These are phyloP conservation scores for Geranium rotundifolium DNA, from an alignment of 345 rosid species.

Conservation along the genomic window DNA sequence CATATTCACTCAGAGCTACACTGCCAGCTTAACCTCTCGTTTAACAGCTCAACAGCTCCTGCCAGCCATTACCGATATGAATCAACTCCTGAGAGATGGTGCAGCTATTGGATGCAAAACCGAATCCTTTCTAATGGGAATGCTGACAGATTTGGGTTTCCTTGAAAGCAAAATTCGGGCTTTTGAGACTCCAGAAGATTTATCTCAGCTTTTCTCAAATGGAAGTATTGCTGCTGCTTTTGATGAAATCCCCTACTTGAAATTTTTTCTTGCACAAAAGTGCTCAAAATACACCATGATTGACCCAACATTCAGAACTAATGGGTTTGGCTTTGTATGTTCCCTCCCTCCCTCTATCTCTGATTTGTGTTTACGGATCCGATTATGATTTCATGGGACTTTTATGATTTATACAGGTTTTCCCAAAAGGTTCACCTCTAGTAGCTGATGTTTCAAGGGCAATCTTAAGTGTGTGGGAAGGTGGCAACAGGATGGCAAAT, in stretches of 20 bases:
- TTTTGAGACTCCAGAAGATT: constrained; percentile 5
- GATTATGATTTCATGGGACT: background rate
- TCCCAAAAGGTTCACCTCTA: constrained; percentile 8
- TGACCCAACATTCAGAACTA: constrained; percentile 9
- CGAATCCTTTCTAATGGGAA: constrained; percentile 8
- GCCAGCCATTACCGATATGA: constrained; percentile 8
- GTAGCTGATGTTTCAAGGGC: constrained; percentile 14
- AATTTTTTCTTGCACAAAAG: too few relatives aligned
- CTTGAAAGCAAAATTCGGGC: background rate
- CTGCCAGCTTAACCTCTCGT: constrained; percentile 16
- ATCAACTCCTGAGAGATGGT: constrained; percentile 3
- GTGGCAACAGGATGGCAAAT: background rate
- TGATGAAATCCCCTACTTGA: too few relatives aligned
- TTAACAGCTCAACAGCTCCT: constrained; percentile 16
- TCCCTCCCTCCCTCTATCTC: background rate
- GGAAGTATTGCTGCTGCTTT: constrained; percentile 8
- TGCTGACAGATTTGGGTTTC: constrained; percentile 1
- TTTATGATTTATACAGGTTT: constrained; percentile 7
- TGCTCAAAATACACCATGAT: too few relatives aligned
- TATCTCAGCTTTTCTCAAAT: background rate
- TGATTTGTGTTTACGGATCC: background rate
- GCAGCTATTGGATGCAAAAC: constrained; percentile 15
- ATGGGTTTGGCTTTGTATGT: constrained; percentile 33
- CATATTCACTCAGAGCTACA: constrained; percentile 17
- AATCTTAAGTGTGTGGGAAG: constrained; percentile 9